Conservation (phyloP, 495 filamentous ascomycete genomes). For the Pseudoneurospora amorphoporcata region DNA sequence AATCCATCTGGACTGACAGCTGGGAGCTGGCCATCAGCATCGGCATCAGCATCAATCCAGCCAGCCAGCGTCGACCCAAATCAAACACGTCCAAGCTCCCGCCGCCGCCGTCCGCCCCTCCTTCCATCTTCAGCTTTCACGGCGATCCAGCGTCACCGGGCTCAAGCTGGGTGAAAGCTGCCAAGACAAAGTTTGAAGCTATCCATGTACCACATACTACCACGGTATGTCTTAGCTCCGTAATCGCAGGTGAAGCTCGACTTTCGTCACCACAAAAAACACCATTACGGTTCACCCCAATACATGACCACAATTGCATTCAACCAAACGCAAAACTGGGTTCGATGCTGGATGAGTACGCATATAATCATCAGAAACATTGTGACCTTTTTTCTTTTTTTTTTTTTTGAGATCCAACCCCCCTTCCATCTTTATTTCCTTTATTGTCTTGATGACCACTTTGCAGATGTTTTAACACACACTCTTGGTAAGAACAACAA, state of each 20-base stretch:
- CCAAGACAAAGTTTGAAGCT: background rate
- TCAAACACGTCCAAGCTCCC: background rate
- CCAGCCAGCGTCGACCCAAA: background rate
- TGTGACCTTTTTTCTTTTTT: too few relatives aligned
- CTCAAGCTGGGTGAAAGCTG: background rate
- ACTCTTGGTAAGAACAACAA: background rate
- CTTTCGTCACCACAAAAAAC: background rate
- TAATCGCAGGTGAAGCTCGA: background rate
- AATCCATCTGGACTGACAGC: background rate
- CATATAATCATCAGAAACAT: background rate
- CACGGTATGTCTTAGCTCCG: background rate
- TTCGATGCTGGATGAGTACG: background rate
- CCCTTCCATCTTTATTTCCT: background rate
- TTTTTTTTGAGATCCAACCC: background rate
- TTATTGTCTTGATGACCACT: background rate
- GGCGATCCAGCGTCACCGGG: background rate
- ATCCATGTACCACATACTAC: background rate
- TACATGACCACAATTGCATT: background rate
- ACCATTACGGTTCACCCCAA: background rate
- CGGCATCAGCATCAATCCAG: background rate
- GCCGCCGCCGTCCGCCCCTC: background rate
- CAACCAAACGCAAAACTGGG: background rate
- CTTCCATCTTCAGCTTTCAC: background rate
- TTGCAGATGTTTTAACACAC: background rate
- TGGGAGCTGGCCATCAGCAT: background rate